These are phyloP conservation scores for Arabis hirsuta DNA, from an alignment of 345 rosid genomes.

Conservation along the genomic window DNA sequence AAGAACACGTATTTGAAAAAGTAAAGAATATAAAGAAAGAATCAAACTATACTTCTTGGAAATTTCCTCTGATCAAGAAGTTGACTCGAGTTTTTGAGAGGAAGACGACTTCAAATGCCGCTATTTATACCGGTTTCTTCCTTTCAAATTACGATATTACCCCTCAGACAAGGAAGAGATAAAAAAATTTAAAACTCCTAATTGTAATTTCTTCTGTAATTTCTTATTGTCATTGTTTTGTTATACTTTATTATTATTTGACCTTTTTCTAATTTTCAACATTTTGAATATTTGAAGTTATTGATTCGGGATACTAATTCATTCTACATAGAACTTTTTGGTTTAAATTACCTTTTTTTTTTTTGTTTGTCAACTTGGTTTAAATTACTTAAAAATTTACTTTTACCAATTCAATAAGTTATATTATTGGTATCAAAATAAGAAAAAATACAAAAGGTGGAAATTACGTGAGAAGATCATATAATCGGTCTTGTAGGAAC, in stretches of 20 bases:
- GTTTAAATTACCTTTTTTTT: background rate
- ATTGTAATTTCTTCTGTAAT: background rate
- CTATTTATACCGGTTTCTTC: constrained; percentile 23
- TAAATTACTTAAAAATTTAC: too few relatives aligned
- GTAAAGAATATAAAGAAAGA: background rate
- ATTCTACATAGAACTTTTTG: background rate
- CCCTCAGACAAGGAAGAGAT: background rate
- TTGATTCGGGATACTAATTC: background rate
- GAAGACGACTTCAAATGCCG: constrained; percentile 9
- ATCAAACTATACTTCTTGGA: constrained; percentile 14
- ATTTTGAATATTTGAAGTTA: constrained; percentile 11
- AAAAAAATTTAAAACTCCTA: too few relatives aligned
- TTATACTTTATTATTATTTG: too few relatives aligned
- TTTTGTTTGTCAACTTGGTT: too few relatives aligned
- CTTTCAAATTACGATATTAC: background rate
- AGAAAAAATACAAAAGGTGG: background rate
- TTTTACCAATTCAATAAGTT: constrained; percentile 3
- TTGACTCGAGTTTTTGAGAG: constrained; percentile 30
- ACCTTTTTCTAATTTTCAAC: background rate
- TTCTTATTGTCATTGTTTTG: background rate
- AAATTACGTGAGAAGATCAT: constrained; percentile 21
- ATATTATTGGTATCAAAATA: background rate
- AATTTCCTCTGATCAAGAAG: constrained; percentile 1
- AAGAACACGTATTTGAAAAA: constrained; percentile 23
- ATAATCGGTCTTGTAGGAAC: constrained; percentile 4